Base-by-base conservation (phyloP, 768 basidiomycete genomes). In the Sporobolomyces roseus region DNA sequence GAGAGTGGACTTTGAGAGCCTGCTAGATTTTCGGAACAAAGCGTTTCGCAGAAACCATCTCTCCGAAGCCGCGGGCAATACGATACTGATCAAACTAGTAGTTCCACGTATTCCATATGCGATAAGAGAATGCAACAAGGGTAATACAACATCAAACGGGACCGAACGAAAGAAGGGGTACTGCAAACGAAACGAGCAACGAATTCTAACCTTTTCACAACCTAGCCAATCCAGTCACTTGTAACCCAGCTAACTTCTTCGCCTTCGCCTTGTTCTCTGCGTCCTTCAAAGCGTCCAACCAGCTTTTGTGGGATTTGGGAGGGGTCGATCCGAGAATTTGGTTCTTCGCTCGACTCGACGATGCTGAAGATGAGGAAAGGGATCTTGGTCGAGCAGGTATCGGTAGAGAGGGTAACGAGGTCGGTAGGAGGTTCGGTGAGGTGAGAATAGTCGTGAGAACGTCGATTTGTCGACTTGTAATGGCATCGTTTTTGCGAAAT, bases 271-370 rank as follows among this genome's bases (percentile, higher is more conserved):
- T 56, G 46, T 27, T 12, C 27, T 65, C 63, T 30, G 63, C 63
- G 10, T 65, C 63, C 35, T 46, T 54, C 41, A 65, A 48, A 25
- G 54, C 54, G 27, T 65, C 63, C 33, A 65, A 53, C 63, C 63
- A 65, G 36, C 54, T 56, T 29, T 29, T 56, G 1, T 51, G 49
- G 17, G 61, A 27, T 25, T 49, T 45, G 25, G n/a, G n/a, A 29
- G 41, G 32, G 25, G 60, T 29, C 52, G 53, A 30, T 25, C 56
- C 56, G 4, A 60, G 30, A 23, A 60, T n/a, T n/a, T 60, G 30
- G 7, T 38, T 4, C 45, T 60, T 60, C 8, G 58, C 58, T 4
- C 58, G 58, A 35, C 45, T 35, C 3, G 56, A 17, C 4, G 55
- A 33, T 5, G 53, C 14, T 4, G 56, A 48, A 19, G 58, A 60